Percentiles rank a stretch among this genome's conserved stretches.
phyloP scores from a whole-genome alignment of 2,329 filamentous ascomycete genomes.

The Trichoderma cornu-damae region DNA sequence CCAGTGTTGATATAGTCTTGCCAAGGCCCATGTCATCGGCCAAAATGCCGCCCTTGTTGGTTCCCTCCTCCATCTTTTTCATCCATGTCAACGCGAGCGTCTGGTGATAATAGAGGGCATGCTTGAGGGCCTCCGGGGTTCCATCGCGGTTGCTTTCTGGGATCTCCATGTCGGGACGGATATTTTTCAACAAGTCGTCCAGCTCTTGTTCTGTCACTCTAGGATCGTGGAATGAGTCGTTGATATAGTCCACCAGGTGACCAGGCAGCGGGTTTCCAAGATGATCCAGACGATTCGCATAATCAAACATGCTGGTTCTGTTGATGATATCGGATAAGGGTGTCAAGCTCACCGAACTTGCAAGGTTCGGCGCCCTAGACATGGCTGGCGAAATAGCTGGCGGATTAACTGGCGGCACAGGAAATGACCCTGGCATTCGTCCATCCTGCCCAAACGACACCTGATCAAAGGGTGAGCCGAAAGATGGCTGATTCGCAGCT shows the following conservation, averaged over 20 bases:
- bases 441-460: not conserved
- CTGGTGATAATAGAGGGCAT: conserved; percentile 74
- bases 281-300: conserved; percentile 31
- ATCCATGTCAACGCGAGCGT: conserved; percentile 80
- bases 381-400: too few relatives aligned
- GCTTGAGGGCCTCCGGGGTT: conserved; percentile 64
- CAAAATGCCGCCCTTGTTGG: conserved; percentile 81
- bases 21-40: conserved; percentile 93
- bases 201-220: conserved; percentile 56
- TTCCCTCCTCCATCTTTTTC: conserved; percentile 68
- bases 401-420: not conserved
- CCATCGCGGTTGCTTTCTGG: conserved; percentile 57
- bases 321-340: conserved; percentile 35
- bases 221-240: conserved; percentile 36
- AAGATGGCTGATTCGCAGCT: not conserved
- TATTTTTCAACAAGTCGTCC: conserved; percentile 64
- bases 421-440: conserved; percentile 13
- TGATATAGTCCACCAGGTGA: conserved; percentile 32
- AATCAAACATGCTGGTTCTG: conserved; percentile 37
- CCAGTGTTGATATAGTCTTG: conserved; percentile 80
- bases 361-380: not conserved
- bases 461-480: not conserved
- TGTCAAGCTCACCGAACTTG: conserved; percentile 3
- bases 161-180: conserved; percentile 65
- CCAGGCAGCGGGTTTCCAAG: conserved; percentile 35